Percentiles rank a stretch among this genome's conserved stretches.
Evolutionary conservation across 2,329 filamentous ascomycete species (phyloP).

Genomic region (Niveomyces coronatus): DNA sequence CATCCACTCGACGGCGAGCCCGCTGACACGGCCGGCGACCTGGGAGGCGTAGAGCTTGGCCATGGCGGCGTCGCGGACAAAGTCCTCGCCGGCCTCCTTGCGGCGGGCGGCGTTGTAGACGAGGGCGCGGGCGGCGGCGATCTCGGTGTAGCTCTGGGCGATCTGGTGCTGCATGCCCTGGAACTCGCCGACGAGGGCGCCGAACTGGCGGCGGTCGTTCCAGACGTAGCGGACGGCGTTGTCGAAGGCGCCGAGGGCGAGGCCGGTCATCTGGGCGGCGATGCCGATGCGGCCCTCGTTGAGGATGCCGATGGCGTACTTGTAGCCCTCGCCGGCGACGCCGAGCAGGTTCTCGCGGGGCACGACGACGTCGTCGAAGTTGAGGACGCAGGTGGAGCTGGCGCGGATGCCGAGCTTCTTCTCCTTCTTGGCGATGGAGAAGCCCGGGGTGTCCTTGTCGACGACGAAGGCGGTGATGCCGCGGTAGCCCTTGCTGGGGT

Average conservation of each 20-base stretch:
- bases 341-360: constrained; percentile 83
- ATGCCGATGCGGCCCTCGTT: constrained; percentile 98
- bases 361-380: constrained; percentile 91
- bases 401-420: constrained; percentile 98
- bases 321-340: constrained; percentile 86
- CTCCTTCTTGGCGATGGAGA: constrained; percentile 97
- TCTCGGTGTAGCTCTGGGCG: constrained; percentile 90
- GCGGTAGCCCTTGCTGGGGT: constrained; percentile 87
- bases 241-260: constrained; percentile 89
- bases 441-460: constrained; percentile 80
- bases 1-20: constrained; percentile 96
- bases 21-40: constrained; percentile 77
- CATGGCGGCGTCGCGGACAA: constrained; percentile 94
- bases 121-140: constrained; percentile 78
- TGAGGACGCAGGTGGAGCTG: constrained; percentile 92
- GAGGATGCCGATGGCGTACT: constrained; percentile 87
- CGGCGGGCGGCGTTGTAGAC: constrained; percentile 95
- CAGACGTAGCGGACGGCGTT: constrained; percentile 89
- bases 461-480: constrained; percentile 95
- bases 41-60: constrained; percentile 93
- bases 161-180: constrained; percentile 99
- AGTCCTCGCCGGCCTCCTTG: constrained; percentile 95
- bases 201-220: constrained; percentile 98
- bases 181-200: constrained; percentile 86
- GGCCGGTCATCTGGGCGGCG: constrained; percentile 95